A percentile compares a stretch with the other conserved stretches of the same genome.
Evolutionary conservation across 768 basidiomycete species (phyloP).

Genomic region (Mycena olivaceomarginata): DNA sequence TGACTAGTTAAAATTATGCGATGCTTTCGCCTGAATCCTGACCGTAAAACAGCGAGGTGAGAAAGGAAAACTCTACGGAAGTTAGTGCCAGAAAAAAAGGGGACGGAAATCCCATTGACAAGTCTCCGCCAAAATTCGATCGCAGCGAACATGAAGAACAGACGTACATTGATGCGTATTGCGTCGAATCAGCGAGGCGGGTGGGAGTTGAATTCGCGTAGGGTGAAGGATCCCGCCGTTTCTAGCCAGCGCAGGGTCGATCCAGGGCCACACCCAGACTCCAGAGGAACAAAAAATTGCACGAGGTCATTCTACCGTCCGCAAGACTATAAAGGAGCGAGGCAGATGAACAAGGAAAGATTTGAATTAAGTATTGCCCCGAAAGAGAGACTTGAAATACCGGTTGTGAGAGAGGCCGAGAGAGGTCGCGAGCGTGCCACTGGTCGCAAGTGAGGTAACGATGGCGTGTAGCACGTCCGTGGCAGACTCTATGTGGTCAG

Average conservation of each 20-base stretch:
- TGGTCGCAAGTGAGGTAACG: too few relatives aligned
- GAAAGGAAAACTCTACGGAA: constrained; percentile 9
- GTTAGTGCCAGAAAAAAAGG: neutral
- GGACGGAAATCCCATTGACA: neutral
- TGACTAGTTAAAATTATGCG: constrained; percentile 14
- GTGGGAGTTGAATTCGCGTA: neutral
- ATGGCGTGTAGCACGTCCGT: too few relatives aligned
- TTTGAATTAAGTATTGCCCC: neutral
- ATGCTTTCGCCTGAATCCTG: constrained; percentile 10
- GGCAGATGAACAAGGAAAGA: neutral
- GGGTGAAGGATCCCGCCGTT: neutral
- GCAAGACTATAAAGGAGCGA: neutral
- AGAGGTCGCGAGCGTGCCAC: too few relatives aligned
- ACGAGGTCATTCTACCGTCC: neutral
- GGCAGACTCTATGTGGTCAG: too few relatives aligned
- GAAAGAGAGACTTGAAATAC: too few relatives aligned
- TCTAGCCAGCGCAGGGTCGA: constrained; percentile 6
- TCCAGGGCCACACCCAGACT: neutral
- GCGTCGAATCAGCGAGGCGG: constrained; percentile 1
- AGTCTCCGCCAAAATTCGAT: constrained; percentile 17
- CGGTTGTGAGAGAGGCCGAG: too few relatives aligned
- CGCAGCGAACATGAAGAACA: constrained; percentile 10
- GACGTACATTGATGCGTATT: constrained; percentile 11
- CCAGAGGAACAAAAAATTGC: neutral
- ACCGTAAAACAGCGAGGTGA: constrained; percentile 10